Conservation (phyloP, 495 filamentous ascomycete genomes). For the Xylaria flabelliformis region DNA sequence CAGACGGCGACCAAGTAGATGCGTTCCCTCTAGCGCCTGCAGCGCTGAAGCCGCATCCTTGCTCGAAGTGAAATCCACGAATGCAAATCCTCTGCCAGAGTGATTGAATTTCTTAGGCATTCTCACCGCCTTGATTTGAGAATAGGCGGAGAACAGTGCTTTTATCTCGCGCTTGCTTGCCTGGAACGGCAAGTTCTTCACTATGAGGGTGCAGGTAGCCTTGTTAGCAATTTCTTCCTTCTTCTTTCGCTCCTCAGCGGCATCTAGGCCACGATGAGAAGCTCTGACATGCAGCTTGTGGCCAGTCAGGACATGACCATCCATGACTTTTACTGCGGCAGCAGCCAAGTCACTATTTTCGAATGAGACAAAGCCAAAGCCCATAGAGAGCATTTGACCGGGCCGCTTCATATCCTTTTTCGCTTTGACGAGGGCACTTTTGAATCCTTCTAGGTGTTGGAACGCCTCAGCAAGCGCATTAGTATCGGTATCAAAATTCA, state of each 20-base stretch:
- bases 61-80: conserved; percentile 92
- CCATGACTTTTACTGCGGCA: conserved; percentile 80
- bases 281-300: conserved; percentile 83
- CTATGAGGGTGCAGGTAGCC: conserved; percentile 81
- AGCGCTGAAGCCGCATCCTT: conserved; percentile 94
- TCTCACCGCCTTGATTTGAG: conserved; percentile 87
- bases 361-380: conserved; percentile 95
- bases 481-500: conserved; percentile 89
- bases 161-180: conserved; percentile 90
- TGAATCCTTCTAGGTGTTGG: conserved; percentile 80
- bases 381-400: conserved; percentile 88
- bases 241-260: conserved; percentile 80
- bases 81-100: conserved; percentile 88
- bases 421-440: conserved; percentile 83
- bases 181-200: conserved; percentile 98
- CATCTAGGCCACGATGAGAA: conserved; percentile 84
- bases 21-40: conserved; percentile 87
- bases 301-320: conserved; percentile 83
- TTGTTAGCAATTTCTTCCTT: conserved; percentile 79
- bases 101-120: conserved; percentile 94
- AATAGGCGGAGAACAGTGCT: conserved; percentile 84
- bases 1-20: conserved; percentile 86
- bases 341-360: conserved; percentile 75
- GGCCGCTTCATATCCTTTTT: conserved; percentile 85
- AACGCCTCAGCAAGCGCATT: conserved; percentile 75